Conservation (phyloP, 225 moss, liverwort and hornwort species). For the Thuidium tamariscinum region DNA sequence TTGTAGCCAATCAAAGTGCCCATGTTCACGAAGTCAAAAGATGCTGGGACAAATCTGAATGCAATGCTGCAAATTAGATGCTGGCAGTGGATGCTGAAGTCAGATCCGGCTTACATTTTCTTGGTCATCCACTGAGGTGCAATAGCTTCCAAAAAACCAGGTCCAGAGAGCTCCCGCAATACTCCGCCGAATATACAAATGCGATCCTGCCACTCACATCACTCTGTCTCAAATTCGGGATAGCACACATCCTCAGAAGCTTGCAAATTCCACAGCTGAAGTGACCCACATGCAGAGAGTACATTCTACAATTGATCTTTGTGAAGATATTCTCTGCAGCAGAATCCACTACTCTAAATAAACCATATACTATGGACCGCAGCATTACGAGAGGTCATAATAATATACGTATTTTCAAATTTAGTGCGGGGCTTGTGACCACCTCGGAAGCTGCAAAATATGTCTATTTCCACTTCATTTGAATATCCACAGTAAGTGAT, state of each 20-base stretch:
- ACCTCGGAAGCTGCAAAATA: neutral
- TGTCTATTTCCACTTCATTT: neutral
- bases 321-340: neutral
- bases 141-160: conserved; percentile 59
- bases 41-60: neutral
- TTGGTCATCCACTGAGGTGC: conserved; percentile 71
- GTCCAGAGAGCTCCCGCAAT: conserved; percentile 75
- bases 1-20: neutral
- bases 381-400: neutral
- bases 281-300: neutral
- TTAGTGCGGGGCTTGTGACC: neutral
- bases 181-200: conserved; percentile 39
- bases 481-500: neutral
- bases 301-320: neutral
- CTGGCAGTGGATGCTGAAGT: neutral
- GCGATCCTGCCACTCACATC: conserved; percentile 33
- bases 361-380: neutral
- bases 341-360: neutral
- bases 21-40: neutral
- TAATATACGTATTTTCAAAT: neutral
- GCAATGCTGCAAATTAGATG: neutral
- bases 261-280: neutral
- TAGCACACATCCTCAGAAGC: neutral
- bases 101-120: conserved; percentile 56
- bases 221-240: neutral